Conservation (phyloP, 345 rosid genomes). For the Rhodamnia rubescens region DNA sequence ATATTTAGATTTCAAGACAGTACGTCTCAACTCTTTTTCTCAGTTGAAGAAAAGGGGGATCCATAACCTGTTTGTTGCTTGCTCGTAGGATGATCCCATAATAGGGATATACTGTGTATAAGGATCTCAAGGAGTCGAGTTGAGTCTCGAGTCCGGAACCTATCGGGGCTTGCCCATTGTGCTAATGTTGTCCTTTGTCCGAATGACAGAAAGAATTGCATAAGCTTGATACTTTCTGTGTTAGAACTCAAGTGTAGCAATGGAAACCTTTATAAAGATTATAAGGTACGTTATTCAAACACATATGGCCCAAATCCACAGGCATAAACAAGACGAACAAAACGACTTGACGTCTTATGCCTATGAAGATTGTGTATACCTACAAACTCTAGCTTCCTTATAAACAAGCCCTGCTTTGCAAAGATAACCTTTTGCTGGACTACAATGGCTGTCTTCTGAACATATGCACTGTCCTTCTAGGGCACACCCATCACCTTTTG, state of each 20-base stretch:
- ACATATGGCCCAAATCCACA: neutral
- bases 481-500: constrained; percentile 58
- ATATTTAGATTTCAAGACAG: neutral
- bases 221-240: neutral
- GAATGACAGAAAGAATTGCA: neutral
- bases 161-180: neutral
- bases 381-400: constrained; percentile 66
- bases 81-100: neutral
- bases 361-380: constrained; percentile 18
- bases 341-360: neutral
- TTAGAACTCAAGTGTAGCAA: neutral
- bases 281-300: neutral
- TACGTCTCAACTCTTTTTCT: neutral
- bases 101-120: neutral
- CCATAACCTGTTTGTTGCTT: neutral
- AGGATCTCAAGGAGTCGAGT: neutral
- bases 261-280: neutral
- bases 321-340: neutral
- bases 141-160: neutral
- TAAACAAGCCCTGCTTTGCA: constrained; percentile 57
- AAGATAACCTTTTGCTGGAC: constrained; percentile 52
- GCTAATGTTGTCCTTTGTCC: neutral
- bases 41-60: neutral
- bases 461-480: constrained; percentile 82
- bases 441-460: constrained; percentile 65